Evolutionary conservation across 2,329 filamentous ascomycete species (phyloP).

Genomic region (Colletotrichum sp.): DNA sequence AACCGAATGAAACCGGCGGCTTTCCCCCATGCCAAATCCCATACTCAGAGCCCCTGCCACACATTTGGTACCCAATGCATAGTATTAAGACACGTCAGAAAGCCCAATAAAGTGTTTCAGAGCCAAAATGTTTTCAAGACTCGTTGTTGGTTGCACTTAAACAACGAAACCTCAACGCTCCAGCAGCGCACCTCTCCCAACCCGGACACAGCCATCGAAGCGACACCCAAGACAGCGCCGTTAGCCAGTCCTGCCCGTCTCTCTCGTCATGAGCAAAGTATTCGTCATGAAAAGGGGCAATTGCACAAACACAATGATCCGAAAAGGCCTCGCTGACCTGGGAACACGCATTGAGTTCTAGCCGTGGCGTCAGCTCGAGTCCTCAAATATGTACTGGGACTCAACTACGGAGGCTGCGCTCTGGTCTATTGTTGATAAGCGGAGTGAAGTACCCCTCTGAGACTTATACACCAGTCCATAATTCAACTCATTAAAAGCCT

Average conservation of each 20-base stretch:
- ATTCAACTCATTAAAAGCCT: background rate
- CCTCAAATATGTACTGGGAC: background rate
- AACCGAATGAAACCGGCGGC: too few species aligned
- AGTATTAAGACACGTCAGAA: background rate
- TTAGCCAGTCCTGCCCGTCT: background rate
- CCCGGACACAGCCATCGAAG: background rate
- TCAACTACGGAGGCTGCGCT: too few species aligned
- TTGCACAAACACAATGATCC: fast-evolving
- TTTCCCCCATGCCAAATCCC: too few species aligned
- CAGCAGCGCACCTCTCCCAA: background rate
- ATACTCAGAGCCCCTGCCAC: background rate
- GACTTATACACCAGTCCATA: background rate
- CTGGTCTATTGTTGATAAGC: background rate
- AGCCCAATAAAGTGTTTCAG: background rate
- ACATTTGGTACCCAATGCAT: fast-evolving
- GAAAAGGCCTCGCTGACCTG: too few species aligned
- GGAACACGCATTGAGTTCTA: too few species aligned
- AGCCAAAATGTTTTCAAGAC: too few species aligned
- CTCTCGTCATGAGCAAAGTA: background rate
- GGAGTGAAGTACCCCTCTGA: background rate
- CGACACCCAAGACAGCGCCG: background rate
- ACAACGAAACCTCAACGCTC: background rate
- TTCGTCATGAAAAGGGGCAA: background rate
- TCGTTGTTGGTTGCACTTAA: too few species aligned
- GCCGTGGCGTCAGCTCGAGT: background rate